A percentile compares a stretch with the other conserved stretches of the same genome.
Evolutionary conservation across 2,329 filamentous ascomycete genomes (phyloP).

Genomic region (Bisporella sp.): DNA sequence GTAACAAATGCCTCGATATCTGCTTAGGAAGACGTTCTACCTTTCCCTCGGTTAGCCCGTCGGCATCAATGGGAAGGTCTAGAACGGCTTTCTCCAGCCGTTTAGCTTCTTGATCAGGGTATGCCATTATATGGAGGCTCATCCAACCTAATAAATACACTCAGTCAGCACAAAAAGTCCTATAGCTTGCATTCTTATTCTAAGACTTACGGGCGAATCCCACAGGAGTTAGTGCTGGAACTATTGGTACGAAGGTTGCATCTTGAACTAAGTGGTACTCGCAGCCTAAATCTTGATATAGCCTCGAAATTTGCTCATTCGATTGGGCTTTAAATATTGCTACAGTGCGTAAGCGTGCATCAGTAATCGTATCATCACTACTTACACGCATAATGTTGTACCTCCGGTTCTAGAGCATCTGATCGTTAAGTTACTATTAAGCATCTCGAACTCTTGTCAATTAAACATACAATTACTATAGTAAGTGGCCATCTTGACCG

Average conservation of each 20-base stretch:
- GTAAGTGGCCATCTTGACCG: slow-evolving; percentile 67
- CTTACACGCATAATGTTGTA: slow-evolving; percentile 62
- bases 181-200: too few relatives aligned
- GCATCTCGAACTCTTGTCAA: not conserved
- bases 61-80: slow-evolving; percentile 58
- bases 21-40: slow-evolving; percentile 74
- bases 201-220: slow-evolving; percentile 47
- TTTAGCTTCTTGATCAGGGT: slow-evolving; percentile 68
- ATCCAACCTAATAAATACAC: slow-evolving; percentile 51
- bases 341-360: slow-evolving; percentile 10
- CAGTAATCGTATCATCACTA: slow-evolving; percentile 4
- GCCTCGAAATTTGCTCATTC: slow-evolving; percentile 45
- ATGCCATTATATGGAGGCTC: slow-evolving; percentile 63
- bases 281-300: slow-evolving; percentile 47
- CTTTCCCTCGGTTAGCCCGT: slow-evolving; percentile 50
- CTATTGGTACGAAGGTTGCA: slow-evolving; percentile 43
- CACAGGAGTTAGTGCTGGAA: slow-evolving; percentile 59
- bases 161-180: too few relatives aligned
- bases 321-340: slow-evolving; percentile 20
- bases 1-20: slow-evolving; percentile 67
- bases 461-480: slow-evolving; percentile 43
- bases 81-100: slow-evolving; percentile 62
- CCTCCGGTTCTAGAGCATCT: slow-evolving; percentile 56
- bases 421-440: slow-evolving; percentile 15
- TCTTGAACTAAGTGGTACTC: slow-evolving; percentile 61